Conservation (phyloP, 306 rosid species). For the Lotus japonicus region DNA sequence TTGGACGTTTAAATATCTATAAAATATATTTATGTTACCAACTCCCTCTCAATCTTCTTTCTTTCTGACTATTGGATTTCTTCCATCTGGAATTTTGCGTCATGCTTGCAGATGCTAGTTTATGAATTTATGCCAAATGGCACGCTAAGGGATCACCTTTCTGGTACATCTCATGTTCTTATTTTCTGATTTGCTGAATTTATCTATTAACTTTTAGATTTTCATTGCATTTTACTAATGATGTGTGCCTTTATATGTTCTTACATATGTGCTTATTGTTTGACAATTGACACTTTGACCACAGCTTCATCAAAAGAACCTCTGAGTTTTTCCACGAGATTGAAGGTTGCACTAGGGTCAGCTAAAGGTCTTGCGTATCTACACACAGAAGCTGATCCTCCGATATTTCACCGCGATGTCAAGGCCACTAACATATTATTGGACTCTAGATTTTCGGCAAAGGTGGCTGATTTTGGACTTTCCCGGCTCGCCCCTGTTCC, state of each 20-base stretch:
- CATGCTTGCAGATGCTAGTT: constrained; percentile 80
- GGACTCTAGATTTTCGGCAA: constrained; percentile 60
- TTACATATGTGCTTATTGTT: constrained; percentile 10
- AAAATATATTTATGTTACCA: not conserved
- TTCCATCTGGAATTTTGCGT: constrained; percentile 13
- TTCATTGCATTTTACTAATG: not conserved
- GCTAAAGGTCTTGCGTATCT: constrained; percentile 89
- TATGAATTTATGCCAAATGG: constrained; percentile 92
- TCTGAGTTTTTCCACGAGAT: constrained; percentile 57
- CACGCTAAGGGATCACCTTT: constrained; percentile 84
- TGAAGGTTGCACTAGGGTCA: constrained; percentile 71
- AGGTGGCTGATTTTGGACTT: constrained; percentile 98
- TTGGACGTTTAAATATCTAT: too few species aligned
- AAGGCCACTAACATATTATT: constrained; percentile 91
- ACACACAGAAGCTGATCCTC: constrained; percentile 97
- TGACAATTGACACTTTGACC: too few species aligned
- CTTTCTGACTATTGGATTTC: constrained; percentile 15
- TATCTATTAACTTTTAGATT: not conserved
- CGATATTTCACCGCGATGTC: constrained; percentile 91
- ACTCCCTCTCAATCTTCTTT: not conserved
- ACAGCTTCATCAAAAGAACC: constrained; percentile 57
- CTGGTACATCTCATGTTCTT: constrained; percentile 47
- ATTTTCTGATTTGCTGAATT: not conserved
- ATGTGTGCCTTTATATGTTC: not conserved
- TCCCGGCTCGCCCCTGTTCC: constrained; percentile 95